Conservation (phyloP, 257 asterid species). For the Plantago ovata region DNA sequence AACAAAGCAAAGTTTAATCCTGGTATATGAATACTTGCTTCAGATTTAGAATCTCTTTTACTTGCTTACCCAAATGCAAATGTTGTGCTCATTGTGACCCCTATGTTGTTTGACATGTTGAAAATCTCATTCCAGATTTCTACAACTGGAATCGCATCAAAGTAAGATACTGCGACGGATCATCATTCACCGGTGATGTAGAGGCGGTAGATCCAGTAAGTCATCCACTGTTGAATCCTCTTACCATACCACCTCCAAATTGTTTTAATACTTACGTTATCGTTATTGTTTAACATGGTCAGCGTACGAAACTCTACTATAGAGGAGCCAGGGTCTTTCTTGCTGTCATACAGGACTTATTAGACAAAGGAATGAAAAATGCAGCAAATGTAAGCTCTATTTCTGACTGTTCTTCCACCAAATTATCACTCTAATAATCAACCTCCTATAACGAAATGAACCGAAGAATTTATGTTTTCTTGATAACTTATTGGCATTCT, state of each 20-base stretch:
- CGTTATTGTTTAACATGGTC: conserved; percentile 9
- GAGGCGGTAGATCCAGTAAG: conserved; percentile 54
- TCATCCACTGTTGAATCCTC: background rate
- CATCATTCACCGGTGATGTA: conserved; percentile 55
- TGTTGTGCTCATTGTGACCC: background rate
- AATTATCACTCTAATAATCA: too few relatives aligned
- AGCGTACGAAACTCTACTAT: conserved; percentile 46
- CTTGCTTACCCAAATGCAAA: background rate
- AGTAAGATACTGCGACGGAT: conserved; percentile 54
- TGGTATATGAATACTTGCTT: conserved; percentile 39
- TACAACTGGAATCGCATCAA: conserved; percentile 50
- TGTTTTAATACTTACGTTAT: background rate
- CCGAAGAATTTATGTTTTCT: background rate
- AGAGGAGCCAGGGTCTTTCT: conserved; percentile 50
- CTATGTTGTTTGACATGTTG: background rate
- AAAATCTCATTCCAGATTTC: conserved; percentile 33
- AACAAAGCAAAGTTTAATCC: conserved; percentile 66
- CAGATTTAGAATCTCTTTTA: background rate
- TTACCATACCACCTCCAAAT: too few relatives aligned
- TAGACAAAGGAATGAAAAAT: conserved; percentile 48
- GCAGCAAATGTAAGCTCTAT: conserved; percentile 40
- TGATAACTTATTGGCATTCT: background rate
- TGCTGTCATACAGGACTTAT: conserved; percentile 44
- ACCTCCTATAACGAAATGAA: background rate
- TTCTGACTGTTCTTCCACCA: background rate